Percentiles rank a stretch among this genome's conserved stretches.
Evolutionary conservation across 2,329 filamentous ascomycete species (phyloP).

Genomic region (Nothomitra cinnamomea): DNA sequence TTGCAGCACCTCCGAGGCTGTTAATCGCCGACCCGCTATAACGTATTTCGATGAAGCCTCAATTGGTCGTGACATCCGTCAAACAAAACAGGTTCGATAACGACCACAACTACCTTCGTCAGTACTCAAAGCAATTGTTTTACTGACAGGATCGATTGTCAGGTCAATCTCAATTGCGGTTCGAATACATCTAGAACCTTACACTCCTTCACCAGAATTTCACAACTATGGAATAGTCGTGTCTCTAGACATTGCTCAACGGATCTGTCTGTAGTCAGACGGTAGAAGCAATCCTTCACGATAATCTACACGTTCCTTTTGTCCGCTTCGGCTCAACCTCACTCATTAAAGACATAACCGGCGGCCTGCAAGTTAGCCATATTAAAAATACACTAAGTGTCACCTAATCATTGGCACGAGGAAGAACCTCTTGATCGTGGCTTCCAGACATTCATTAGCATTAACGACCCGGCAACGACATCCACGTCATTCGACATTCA

Average conservation of each 20-base stretch:
- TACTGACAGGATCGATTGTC: background rate
- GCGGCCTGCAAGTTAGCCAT: background rate
- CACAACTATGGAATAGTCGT: slow-evolving; percentile 1
- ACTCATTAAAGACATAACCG: background rate
- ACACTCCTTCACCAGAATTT: background rate
- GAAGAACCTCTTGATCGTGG: background rate
- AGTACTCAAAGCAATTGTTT: background rate
- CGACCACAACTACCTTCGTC: no score
- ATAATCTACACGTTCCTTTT: background rate
- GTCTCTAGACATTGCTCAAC: background rate
- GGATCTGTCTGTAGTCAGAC: background rate
- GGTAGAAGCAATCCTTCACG: background rate
- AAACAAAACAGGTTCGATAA: no score
- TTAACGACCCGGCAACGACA: background rate
- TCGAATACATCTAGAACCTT: background rate
- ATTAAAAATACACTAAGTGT: background rate
- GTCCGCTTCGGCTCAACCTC: background rate
- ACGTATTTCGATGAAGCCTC: no score
- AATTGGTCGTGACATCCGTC: no score
- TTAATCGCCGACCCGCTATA: no score
- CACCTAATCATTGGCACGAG: background rate
- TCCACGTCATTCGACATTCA: background rate
- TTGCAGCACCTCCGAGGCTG: no score
- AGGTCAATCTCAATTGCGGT: background rate
- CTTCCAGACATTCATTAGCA: background rate